phyloP scores from a whole-genome alignment of 192 early-diverging fungal species.

The Dispira parvispora region DNA sequence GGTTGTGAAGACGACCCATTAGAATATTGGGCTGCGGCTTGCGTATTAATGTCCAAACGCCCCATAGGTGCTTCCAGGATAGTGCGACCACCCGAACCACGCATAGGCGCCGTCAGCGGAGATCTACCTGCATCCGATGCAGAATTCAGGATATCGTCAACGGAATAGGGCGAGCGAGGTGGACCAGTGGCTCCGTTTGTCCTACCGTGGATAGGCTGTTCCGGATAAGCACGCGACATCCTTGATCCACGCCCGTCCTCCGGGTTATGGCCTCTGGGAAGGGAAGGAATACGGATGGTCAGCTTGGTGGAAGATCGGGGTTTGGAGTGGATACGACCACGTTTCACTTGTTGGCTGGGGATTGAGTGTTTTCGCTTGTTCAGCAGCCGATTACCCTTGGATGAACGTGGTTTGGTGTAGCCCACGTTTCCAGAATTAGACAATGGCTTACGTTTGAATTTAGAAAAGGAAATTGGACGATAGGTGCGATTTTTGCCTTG shows the following conservation, averaged over 20 bases:
- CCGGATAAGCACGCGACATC: no score
- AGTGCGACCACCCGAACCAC: neutral
- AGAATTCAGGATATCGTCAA: no score
- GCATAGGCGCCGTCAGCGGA: neutral
- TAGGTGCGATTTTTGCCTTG: neutral
- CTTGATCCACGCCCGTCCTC: no score
- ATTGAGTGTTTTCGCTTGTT: conserved; percentile 1
- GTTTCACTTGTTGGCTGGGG: neutral
- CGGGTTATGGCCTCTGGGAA: neutral
- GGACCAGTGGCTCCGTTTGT: no score
- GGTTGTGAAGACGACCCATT: neutral
- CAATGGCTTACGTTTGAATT: conserved; percentile 2
- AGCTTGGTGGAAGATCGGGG: neutral
- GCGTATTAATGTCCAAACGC: neutral
- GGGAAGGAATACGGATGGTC: conserved; percentile 3
- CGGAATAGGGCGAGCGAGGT: no score
- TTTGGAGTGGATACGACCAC: conserved; percentile 5
- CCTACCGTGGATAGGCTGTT: no score
- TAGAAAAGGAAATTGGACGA: conserved; percentile 7
- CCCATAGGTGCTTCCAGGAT: conserved; percentile 1
- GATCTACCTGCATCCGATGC: neutral
- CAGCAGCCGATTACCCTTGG: neutral
- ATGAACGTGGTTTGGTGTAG: neutral
- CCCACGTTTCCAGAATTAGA: neutral
- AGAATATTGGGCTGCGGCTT: neutral